Conservation (phyloP, 176 grass and related monocot species). For the Cenchrus purpureus region DNA sequence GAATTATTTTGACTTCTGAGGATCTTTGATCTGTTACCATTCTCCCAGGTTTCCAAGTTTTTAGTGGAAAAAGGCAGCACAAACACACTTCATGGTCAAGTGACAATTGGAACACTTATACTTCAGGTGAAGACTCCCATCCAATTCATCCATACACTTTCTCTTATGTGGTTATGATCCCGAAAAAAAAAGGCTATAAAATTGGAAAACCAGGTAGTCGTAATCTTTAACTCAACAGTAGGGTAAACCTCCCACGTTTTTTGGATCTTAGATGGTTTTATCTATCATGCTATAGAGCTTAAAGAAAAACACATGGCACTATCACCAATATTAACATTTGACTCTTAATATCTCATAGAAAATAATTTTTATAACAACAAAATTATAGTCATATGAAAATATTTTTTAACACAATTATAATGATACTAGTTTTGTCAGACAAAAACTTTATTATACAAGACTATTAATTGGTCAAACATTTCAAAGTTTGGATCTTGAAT, state of each 20-base stretch:
- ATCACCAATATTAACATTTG: too few species aligned
- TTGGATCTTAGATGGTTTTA: constrained; percentile 12
- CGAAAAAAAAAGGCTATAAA: not conserved
- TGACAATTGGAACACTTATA: constrained; percentile 91
- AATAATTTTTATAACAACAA: too few species aligned
- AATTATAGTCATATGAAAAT: too few species aligned
- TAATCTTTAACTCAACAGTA: constrained; percentile 18
- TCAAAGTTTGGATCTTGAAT: too few species aligned
- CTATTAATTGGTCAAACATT: too few species aligned
- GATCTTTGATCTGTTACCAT: constrained; percentile 29
- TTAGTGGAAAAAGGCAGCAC: constrained; percentile 85
- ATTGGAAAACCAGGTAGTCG: not conserved
- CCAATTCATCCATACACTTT: constrained; percentile 25
- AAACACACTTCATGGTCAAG: constrained; percentile 96
- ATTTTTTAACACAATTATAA: too few species aligned
- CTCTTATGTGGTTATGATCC: not conserved
- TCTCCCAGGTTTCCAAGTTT: constrained; percentile 90
- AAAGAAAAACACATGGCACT: not conserved
- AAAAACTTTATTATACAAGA: too few species aligned
- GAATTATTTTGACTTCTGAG: constrained; percentile 10
- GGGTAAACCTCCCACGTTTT: constrained; percentile 19
- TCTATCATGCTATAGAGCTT: not conserved
- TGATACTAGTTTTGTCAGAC: too few species aligned
- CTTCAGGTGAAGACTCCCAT: constrained; percentile 66
- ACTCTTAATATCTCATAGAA: too few species aligned